These are phyloP conservation scores for Saksenaea vasiformis DNA, from an alignment of 371 early-diverging fungal genomes.

Conservation along the genomic window DNA sequence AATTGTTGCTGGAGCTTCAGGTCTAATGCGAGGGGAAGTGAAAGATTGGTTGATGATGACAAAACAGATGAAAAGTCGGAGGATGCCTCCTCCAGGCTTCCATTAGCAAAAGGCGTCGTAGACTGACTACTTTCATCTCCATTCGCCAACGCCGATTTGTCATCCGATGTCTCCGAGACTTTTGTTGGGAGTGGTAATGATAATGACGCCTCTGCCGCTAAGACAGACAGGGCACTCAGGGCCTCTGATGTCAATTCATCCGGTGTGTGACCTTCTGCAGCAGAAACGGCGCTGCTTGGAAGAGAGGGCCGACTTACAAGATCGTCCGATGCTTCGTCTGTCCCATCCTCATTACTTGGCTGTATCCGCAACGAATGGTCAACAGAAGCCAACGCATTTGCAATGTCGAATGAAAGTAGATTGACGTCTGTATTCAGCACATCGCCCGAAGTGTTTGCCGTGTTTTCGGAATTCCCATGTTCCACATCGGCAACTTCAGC, in stretches of 20 bases:
- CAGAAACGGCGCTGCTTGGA: slow-evolving; percentile 41
- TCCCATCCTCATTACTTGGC: not conserved
- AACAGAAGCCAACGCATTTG: not conserved
- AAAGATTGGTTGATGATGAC: not conserved
- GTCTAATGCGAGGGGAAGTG: not conserved
- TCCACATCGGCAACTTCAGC: slow-evolving; percentile 7
- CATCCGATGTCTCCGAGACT: not conserved
- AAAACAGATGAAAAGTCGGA: not conserved
- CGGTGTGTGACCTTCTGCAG: slow-evolving; percentile 21
- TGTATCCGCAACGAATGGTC: not conserved
- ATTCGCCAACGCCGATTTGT: slow-evolving; percentile 5
- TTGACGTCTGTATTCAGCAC: not conserved
- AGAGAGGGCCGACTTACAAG: slow-evolving; percentile 33
- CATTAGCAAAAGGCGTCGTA: not conserved
- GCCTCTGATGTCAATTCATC: slow-evolving; percentile 30
- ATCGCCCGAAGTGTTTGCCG: not conserved
- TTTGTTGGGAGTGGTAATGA: slow-evolving; percentile 20
- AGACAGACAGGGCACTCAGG: slow-evolving; percentile 25
- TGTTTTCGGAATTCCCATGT: not conserved
- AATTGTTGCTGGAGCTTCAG: slow-evolving; percentile 35
- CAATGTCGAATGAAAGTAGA: slow-evolving; percentile 2
- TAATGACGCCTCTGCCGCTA: slow-evolving; percentile 20
- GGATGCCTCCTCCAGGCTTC: not conserved
- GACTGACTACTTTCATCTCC: not conserved
- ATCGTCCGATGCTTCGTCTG: slow-evolving; percentile 2